Evolutionary conservation across 179 eudicot genomes (phyloP).

Genomic region (Vitellaria paradoxa): DNA sequence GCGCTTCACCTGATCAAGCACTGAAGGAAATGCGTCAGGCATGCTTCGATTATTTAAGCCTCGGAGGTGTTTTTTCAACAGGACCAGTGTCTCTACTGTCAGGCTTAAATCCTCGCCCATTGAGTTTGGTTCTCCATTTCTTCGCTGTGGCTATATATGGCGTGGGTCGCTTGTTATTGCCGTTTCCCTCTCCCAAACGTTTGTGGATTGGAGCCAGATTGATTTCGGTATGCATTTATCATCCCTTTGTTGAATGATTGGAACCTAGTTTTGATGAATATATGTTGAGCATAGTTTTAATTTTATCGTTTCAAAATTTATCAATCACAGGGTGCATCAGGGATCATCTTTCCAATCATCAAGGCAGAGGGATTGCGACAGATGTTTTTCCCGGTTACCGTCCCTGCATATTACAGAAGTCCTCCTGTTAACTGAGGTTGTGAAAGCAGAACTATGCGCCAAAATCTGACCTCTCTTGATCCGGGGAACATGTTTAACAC

Average conservation of each 20-base stretch:
- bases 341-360: conserved; percentile 71
- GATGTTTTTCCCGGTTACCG: conserved; percentile 72
- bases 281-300: neutral
- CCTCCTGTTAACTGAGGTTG: conserved; percentile 27
- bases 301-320: too few species aligned
- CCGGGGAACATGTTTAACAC: neutral
- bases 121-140: conserved; percentile 68
- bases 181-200: conserved; percentile 55
- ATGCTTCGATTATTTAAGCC: conserved; percentile 69
- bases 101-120: conserved; percentile 70
- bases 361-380: conserved; percentile 74
- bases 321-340: conserved; percentile 57
- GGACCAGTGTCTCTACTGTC: conserved; percentile 76
- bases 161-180: conserved; percentile 61
- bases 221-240: conserved; percentile 34
- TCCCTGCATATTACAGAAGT: conserved; percentile 69
- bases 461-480: neutral
- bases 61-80: conserved; percentile 56
- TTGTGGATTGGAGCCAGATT: conserved; percentile 52
- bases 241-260: neutral
- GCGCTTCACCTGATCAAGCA: conserved; percentile 66
- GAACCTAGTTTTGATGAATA: neutral
- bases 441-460: neutral
- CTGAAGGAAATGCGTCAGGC: conserved; percentile 62
- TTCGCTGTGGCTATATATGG: conserved; percentile 72